Base-by-base conservation (phyloP, 805 yeast species). In the Wickerhamomyces pijperi region DNA sequence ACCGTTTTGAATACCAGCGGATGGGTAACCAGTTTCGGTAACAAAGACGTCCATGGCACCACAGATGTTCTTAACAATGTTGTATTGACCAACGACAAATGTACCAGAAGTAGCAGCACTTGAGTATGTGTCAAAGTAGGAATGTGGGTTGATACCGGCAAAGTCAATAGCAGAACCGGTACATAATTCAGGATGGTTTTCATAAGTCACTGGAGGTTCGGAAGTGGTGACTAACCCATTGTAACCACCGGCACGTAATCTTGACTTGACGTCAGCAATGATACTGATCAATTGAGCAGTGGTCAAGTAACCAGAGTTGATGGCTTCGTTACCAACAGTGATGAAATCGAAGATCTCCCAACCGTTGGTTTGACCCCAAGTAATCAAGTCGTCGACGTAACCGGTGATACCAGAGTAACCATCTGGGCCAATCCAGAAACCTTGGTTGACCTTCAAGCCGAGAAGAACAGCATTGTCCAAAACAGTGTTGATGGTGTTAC, bases 21-120 rank as follows among this genome's bases (percentile, higher is more conserved):
- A 74, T 50, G 96, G 96, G 56, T 84, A 87, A 34, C 96, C 96
- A 5, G 95, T 86, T 61, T 87, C 96, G 17, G 94, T 78, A 41
- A 87, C 76, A 17, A 65, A 47, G 28, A 83, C 77, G 6, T 63
- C 58, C 57, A 68, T 64, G 41, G 64, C 61, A 21, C 72, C 63
- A 38, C 96, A 87, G 34, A 67, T 61, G 14, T 58, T 60, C 47
- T 69, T 60, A 19, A 78, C 78, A 42, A 78, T 55, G 17, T 51
- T 58, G 44, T 74, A 64, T 63, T 88, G 94, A 25, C 75, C 74
- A 37, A 64, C 59, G 34, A 84, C 75, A 50, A 82, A 88, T 7
- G 64, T 36, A 35, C 96, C 96, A 3, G 95, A 76, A 34, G 72
- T 65, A 20, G 61, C 62, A 25, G 97, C 90, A 43, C 70, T 53